These are phyloP conservation scores for Chalciporus sp. DNA, from an alignment of 1,284 basidiomycete species.

Conservation along the genomic window DNA sequence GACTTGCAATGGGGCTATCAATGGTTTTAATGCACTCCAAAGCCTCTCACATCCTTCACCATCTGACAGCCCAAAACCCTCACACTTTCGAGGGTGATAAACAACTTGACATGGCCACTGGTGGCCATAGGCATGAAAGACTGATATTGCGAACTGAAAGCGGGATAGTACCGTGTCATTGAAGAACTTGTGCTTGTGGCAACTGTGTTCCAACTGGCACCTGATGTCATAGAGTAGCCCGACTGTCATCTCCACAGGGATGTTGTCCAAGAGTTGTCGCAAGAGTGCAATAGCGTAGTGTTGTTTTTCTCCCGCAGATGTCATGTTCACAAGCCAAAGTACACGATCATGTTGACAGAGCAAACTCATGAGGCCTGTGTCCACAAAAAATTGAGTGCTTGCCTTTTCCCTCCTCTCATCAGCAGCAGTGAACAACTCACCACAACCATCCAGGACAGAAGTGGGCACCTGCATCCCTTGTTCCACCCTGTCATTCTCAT, in stretches of 20 bases:
- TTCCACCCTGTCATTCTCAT: constrained; percentile 3
- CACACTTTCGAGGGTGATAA: constrained; percentile 25
- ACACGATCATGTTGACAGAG: constrained; percentile 27
- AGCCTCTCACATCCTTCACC: constrained; percentile 29
- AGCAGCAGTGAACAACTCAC: constrained; percentile 21
- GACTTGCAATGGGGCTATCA: constrained; percentile 17
- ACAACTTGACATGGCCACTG: constrained; percentile 27
- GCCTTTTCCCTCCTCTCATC: constrained; percentile 18
- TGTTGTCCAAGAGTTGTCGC: constrained; percentile 17
- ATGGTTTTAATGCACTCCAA: constrained; percentile 20
- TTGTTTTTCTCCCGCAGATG: constrained; percentile 24
- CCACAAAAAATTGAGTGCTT: constrained; percentile 18
- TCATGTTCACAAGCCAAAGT: constrained; percentile 25
- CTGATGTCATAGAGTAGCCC: constrained; percentile 24
- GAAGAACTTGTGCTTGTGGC: constrained; percentile 1
- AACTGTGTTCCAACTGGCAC: constrained; percentile 20
- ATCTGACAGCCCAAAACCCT: constrained; percentile 25
- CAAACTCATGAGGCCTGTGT: constrained; percentile 24
- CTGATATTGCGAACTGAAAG: constrained; percentile 17
- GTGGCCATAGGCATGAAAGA: constrained; percentile 29
- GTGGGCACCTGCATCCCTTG: constrained; percentile 6
- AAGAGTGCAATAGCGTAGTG: constrained; percentile 20
- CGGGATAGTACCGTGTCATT: neutral
- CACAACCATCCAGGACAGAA: constrained; percentile 13
- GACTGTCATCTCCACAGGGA: constrained; percentile 14